phyloP scores from a whole-genome alignment of 192 early-diverging fungal species.

The Coemansia sp. region DNA sequence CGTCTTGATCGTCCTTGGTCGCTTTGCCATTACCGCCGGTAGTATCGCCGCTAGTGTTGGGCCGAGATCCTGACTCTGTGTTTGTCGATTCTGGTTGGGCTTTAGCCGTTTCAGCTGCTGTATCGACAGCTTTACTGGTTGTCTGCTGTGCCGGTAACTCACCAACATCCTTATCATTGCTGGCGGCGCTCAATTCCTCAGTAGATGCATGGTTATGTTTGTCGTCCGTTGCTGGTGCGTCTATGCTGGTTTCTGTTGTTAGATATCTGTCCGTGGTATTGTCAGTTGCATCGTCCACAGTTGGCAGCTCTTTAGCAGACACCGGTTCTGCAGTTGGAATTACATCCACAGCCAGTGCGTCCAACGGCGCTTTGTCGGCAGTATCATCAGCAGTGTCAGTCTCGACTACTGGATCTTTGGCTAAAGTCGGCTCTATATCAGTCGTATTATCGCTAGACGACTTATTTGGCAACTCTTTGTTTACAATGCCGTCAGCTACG shows the following conservation, averaged over 20 bases:
- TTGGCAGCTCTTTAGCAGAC: too few relatives aligned
- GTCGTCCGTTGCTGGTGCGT: neutral
- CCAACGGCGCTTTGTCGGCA: neutral
- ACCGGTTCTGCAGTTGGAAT: too few relatives aligned
- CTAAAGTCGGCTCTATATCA: neutral
- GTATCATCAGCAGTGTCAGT: neutral
- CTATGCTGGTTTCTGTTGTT: too few relatives aligned
- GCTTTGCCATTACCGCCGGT: slow-evolving; percentile 1
- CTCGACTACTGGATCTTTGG: neutral
- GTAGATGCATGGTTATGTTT: neutral
- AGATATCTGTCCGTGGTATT: too few relatives aligned
- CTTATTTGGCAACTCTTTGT: neutral
- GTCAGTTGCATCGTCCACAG: too few relatives aligned
- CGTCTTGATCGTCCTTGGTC: neutral
- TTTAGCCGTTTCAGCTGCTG: neutral
- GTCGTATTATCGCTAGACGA: too few relatives aligned
- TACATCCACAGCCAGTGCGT: neutral
- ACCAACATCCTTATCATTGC: neutral
- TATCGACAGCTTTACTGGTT: neutral
- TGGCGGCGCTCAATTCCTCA: neutral
- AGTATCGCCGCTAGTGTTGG: neutral
- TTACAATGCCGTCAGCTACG: neutral
- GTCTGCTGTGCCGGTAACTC: neutral
- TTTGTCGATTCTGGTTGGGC: neutral
- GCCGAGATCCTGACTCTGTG: neutral